A percentile compares a stretch with the other conserved stretches of the same genome.
These are phyloP conservation scores for Knufia petricola DNA, from an alignment of 2,329 filamentous ascomycete species.

Conservation along the genomic window DNA sequence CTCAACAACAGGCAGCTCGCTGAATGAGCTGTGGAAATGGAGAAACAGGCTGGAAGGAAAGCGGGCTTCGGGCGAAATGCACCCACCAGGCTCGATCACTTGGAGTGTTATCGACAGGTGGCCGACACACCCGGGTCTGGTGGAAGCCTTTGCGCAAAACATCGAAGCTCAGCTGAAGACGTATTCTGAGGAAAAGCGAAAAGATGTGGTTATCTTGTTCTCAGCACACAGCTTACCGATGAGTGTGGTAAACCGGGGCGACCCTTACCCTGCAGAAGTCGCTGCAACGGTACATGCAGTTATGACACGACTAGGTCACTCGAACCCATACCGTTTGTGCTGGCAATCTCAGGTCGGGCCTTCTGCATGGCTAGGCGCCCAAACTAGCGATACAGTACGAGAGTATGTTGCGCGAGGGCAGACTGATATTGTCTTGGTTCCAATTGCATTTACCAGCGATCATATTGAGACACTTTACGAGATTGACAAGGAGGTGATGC, in stretches of 20 bases:
- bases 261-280: constrained; percentile 91
- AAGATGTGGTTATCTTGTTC: constrained; percentile 78
- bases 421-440: constrained; percentile 81
- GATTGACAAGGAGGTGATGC: constrained; percentile 88
- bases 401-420: constrained; percentile 85
- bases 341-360: constrained; percentile 99
- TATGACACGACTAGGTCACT: constrained; percentile 81
- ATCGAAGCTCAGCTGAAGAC: constrained; percentile 76
- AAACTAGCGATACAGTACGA: constrained; percentile 80
- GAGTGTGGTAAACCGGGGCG: constrained; percentile 91
- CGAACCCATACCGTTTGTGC: constrained; percentile 83
- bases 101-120: constrained; percentile 99
- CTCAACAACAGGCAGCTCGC: constrained; percentile 87
- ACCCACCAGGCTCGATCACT: constrained; percentile 61
- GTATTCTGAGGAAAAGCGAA: constrained; percentile 71
- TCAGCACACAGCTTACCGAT: constrained; percentile 94
- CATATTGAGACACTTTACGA: constrained; percentile 97
- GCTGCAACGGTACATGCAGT: constrained; percentile 92
- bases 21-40: constrained; percentile 99
- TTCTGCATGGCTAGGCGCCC: constrained; percentile 87
- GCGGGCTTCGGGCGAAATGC: constrained; percentile 42
- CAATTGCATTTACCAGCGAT: constrained; percentile 96
- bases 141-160: constrained; percentile 86
- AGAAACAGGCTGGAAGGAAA: constrained; percentile 74
- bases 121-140: constrained; percentile 81